Evolutionary conservation across 2,329 filamentous ascomycete species (phyloP), one percentile per base, ranked within the genome.

Genomic region (Sordariomycetes sp.): DNA sequence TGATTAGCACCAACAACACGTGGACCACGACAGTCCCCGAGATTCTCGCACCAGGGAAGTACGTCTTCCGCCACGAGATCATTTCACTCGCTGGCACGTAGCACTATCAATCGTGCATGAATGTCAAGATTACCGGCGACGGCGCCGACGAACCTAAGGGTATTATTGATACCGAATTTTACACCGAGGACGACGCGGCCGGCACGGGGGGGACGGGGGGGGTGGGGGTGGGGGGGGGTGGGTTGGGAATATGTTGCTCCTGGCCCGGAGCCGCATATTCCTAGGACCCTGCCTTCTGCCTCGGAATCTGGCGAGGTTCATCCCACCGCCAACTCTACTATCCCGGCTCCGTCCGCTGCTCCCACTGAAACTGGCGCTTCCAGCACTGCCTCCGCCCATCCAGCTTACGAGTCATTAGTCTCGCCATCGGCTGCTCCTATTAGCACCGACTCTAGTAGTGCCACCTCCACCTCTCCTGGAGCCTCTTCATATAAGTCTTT

Each of bases 1-100:
- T 81, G 59, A 73, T 77, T 61, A 62, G 67, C 50, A 65, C 67
- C 71, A 59, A 61, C 34, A 66, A 64, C 59, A 63, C 61, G 12
- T 67, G 66, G 65, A 64, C 65, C 2, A 58, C 69, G 35, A 66
- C 66, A 17, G 66, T 73, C 10, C 71, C 71, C 2, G 54, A 58
- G 0, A 54, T 61, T 7, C 61, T 73, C 1, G 68, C 65, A 1
- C 53, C 70, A 0, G 71, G 71, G 0, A 68, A 70, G 63, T 79
- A 79, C 61, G 73, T 79, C n/a, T 62, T 79, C 25, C 73, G 76
- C 1, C 76, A 78, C 61, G 76, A 79, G 62, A 74, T 79, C 51
- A 74, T 79, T 56, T 76, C 76, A 1, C 65, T 79, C 20, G 76
- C 79, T 55, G 75, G 75, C 24, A 76, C 75, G 0, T 76, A 79